phyloP scores from a whole-genome alignment of 768 basidiomycete genomes.

The Hericium erinaceus region DNA sequence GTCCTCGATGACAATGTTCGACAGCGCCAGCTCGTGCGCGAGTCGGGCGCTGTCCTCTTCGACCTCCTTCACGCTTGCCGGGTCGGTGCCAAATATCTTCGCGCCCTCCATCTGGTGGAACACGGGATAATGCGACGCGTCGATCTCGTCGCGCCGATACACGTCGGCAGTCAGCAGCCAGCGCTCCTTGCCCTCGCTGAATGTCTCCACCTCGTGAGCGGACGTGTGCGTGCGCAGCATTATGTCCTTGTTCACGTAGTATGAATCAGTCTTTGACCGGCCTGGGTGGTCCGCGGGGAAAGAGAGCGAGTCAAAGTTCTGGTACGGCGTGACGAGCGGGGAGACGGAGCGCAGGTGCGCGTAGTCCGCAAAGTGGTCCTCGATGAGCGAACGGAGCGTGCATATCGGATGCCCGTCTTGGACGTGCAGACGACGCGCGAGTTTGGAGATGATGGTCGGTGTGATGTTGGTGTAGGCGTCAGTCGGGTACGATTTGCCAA shows the following conservation, averaged over 20 bases:
- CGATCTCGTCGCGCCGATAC: constrained; percentile 96
- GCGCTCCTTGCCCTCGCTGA: constrained; percentile 59
- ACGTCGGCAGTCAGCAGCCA: constrained; percentile 97
- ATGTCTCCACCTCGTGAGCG: constrained; percentile 95
- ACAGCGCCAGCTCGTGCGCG: constrained; percentile 45
- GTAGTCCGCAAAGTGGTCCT: constrained; percentile 74
- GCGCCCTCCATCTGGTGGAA: constrained; percentile 99
- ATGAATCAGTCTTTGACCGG: constrained; percentile 82
- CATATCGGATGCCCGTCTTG: constrained; percentile 75
- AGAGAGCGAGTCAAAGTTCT: constrained; percentile 96
- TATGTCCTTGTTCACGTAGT: constrained; percentile 84
- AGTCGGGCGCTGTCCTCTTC: constrained; percentile 65
- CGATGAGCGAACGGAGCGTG: constrained; percentile 77
- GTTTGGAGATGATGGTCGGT: constrained; percentile 73
- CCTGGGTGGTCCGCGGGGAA: constrained; percentile 94
- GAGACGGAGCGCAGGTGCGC: constrained; percentile 68
- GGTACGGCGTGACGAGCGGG: constrained; percentile 79
- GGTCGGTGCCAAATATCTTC: constrained; percentile 58
- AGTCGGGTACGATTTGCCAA: constrained; percentile 58
- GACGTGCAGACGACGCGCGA: constrained; percentile 67
- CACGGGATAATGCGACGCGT: constrained; percentile 91
- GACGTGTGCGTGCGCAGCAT: constrained; percentile 98
- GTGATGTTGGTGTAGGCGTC: constrained; percentile 83
- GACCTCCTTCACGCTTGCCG: constrained; percentile 49
- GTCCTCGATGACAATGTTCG: constrained; percentile 84